Evolutionary conservation across 805 yeast genomes (phyloP).

Genomic region (Pichia sporocuriosa): DNA sequence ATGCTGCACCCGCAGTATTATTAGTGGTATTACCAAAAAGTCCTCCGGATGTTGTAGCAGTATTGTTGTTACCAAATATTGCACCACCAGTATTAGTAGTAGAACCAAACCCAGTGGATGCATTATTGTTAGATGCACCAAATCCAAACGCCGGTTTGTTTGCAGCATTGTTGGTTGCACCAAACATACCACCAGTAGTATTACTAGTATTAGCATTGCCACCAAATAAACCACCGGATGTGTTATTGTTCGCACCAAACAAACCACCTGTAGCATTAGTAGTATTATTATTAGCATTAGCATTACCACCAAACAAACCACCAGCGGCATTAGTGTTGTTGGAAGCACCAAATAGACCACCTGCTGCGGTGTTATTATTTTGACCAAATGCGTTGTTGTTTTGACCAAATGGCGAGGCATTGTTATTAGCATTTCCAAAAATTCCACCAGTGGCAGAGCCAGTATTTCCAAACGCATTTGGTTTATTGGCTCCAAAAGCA

Average conservation of each 20-base stretch:
- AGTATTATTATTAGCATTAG: slow-evolving; percentile 14
- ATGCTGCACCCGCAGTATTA: slow-evolving; percentile 4
- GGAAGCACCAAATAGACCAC: slow-evolving; percentile 26
- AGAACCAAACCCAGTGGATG: neutral
- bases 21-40: slow-evolving; percentile 21
- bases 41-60: slow-evolving; percentile 15
- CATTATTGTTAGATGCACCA: slow-evolving; percentile 23
- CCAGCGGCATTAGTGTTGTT: neutral
- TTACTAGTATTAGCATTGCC: slow-evolving; percentile 19
- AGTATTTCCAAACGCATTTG: slow-evolving; percentile 5
- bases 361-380: slow-evolving; percentile 14
- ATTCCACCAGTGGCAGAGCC: slow-evolving; percentile 12
- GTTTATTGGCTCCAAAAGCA: slow-evolving; percentile 36
- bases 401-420: slow-evolving; percentile 27
- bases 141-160: slow-evolving; percentile 17
- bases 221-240: slow-evolving; percentile 30
- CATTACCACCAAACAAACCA: slow-evolving; percentile 19
- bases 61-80: slow-evolving; percentile 24
- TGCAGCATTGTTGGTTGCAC: slow-evolving; percentile 2
- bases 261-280: slow-evolving; percentile 14
- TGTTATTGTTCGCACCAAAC: slow-evolving; percentile 27
- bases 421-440: slow-evolving; percentile 7
- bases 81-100: slow-evolving; percentile 25
- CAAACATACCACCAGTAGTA: slow-evolving; percentile 15
- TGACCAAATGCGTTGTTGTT: slow-evolving; percentile 34